Evolutionary conservation across 257 asterid species (phyloP).

Genomic region (Solanum stenotomum): DNA sequence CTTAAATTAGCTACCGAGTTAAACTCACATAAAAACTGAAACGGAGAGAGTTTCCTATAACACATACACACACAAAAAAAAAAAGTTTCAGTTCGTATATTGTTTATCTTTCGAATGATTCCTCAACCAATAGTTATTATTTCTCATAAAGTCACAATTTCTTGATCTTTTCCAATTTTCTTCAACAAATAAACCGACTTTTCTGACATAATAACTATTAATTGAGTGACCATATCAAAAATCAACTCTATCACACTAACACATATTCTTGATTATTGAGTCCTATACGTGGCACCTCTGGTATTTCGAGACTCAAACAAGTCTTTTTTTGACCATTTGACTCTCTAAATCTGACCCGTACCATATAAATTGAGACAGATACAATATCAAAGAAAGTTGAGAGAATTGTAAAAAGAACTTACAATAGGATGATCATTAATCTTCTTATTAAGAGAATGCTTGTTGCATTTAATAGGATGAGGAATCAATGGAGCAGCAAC

Average conservation of each 20-base stretch:
- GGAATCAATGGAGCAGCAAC: slow-evolving; percentile 64
- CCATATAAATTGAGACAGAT: no score
- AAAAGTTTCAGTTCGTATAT: no score
- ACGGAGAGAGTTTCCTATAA: neutral
- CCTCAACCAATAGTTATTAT: neutral
- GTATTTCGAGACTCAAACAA: neutral
- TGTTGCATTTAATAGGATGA: slow-evolving; percentile 11
- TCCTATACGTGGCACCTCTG: neutral
- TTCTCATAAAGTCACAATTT: neutral
- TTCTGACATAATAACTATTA: neutral
- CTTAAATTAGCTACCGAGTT: neutral
- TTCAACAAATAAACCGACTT: neutral
- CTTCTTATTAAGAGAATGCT: neutral
- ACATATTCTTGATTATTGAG: neutral
- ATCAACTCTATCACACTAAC: neutral
- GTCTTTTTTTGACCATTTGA: neutral
- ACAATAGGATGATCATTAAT: slow-evolving; percentile 49
- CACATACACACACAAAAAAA: no score
- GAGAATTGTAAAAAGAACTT: slow-evolving; percentile 3
- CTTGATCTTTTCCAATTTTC: neutral
- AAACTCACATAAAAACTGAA: neutral
- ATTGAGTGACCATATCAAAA: neutral
- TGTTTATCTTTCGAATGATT: neutral
- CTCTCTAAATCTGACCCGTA: fast-evolving
- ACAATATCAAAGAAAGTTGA: neutral